Evolutionary conservation across 169 alveolate genomes (phyloP).

Genomic region (Plasmodium ovale): DNA sequence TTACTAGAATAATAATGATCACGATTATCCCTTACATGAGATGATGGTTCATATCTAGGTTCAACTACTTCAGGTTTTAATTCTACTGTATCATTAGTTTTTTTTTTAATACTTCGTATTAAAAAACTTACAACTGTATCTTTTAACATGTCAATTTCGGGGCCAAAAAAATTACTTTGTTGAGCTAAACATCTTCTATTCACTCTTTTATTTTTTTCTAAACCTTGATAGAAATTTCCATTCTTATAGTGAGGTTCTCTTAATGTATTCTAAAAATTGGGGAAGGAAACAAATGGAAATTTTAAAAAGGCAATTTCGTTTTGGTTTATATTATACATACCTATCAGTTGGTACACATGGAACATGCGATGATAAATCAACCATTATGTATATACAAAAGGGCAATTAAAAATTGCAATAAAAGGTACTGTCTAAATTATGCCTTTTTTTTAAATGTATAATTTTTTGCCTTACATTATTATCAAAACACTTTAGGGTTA

Average conservation of each 20-base stretch:
- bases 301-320: too few relatives aligned
- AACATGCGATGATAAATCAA: too few relatives aligned
- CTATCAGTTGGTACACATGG: too few relatives aligned
- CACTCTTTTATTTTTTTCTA: neutral
- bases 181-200: slow-evolving; percentile 6
- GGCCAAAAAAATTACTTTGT: neutral
- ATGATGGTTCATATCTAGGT: neutral
- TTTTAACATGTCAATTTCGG: slow-evolving; percentile 11
- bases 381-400: too few relatives aligned
- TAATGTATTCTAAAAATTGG: neutral
- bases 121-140: slow-evolving; percentile 6
- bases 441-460: neutral
- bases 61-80: slow-evolving; percentile 22
- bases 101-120: neutral
- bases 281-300: too few relatives aligned
- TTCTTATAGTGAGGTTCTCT: neutral
- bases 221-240: neutral
- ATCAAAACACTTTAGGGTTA: slow-evolving; percentile 23
- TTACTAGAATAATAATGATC: neutral
- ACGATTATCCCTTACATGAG: slow-evolving; percentile 16
- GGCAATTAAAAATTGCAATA: neutral
- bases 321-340: too few relatives aligned
- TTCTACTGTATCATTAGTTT: neutral
- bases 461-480: slow-evolving; percentile 25
- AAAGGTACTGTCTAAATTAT: too few relatives aligned